A percentile compares a stretch with the other conserved stretches of the same genome.
Evolutionary conservation across 129 eudicot species (phyloP).

Genomic region (Escallonia herrerae): DNA sequence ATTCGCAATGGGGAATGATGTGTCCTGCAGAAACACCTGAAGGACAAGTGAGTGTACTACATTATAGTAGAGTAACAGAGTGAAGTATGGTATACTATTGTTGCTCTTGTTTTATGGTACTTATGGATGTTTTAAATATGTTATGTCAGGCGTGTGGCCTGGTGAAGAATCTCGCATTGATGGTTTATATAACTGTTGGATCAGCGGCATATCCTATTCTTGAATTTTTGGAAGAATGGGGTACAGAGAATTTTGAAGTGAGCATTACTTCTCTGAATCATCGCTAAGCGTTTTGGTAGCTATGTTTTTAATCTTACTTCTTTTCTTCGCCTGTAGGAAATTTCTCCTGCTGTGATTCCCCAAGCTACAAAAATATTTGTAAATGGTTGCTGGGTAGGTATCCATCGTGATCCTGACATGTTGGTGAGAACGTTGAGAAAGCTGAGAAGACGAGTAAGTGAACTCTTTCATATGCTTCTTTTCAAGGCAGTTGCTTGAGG

Average conservation of each 20-base stretch:
- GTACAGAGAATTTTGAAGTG: conserved; percentile 97
- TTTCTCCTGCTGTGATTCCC: conserved; percentile 86
- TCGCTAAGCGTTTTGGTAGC: neutral
- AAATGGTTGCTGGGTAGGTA: conserved; percentile 96
- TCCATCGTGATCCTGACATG: conserved; percentile 96
- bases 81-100: neutral
- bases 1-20: conserved; percentile 99
- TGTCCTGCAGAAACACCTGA: conserved; percentile 99
- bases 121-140: neutral
- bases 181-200: conserved; percentile 95
- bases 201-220: conserved; percentile 98
- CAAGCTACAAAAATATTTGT: conserved; percentile 91
- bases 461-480: neutral
- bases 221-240: conserved; percentile 98
- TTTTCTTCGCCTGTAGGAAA: conserved; percentile 44
- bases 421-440: conserved; percentile 86
- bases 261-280: conserved; percentile 3
- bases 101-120: neutral
- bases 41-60: conserved; percentile 58
- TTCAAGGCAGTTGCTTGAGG: neutral
- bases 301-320: neutral
- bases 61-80: neutral
- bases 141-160: conserved; percentile 80
- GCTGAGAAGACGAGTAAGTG: conserved; percentile 70
- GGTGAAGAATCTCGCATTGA: conserved; percentile 94